Evolutionary conservation across 176 grass and related monocot species (phyloP).

Genomic region (Bonia amplexicaulis): DNA sequence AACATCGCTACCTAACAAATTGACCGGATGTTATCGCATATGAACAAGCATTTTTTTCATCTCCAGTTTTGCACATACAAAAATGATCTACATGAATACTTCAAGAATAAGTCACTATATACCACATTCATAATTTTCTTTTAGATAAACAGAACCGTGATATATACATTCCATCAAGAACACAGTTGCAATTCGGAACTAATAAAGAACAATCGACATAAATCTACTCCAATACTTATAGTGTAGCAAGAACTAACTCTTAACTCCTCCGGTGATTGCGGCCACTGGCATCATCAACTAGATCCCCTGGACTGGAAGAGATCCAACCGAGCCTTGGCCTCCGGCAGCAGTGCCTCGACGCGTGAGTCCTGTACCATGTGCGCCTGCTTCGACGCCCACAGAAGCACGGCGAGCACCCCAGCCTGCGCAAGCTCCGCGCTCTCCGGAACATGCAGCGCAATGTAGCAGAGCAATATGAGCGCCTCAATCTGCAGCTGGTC

Average conservation of each 20-base stretch:
- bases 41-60: background rate
- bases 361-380: conserved; percentile 66
- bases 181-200: background rate
- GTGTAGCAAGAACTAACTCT: background rate
- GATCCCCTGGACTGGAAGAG: conserved; percentile 65
- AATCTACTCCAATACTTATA: conserved; percentile 16
- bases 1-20: background rate
- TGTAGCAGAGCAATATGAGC: conserved; percentile 67
- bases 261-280: conserved; percentile 1
- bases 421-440: conserved; percentile 76
- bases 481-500: conserved; percentile 82
- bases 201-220: conserved; percentile 8
- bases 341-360: conserved; percentile 50
- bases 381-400: conserved; percentile 84
- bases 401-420: conserved; percentile 65
- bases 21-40: background rate
- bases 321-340: conserved; percentile 57
- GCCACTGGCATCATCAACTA: conserved; percentile 18
- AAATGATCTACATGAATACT: background rate
- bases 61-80: background rate
- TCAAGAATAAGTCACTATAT: background rate
- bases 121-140: background rate
- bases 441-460: conserved; percentile 71
- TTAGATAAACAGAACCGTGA: background rate
- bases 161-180: conserved; percentile 22